Conservation (phyloP, 805 yeast genomes). For the Zygoascus ofunaensis region DNA sequence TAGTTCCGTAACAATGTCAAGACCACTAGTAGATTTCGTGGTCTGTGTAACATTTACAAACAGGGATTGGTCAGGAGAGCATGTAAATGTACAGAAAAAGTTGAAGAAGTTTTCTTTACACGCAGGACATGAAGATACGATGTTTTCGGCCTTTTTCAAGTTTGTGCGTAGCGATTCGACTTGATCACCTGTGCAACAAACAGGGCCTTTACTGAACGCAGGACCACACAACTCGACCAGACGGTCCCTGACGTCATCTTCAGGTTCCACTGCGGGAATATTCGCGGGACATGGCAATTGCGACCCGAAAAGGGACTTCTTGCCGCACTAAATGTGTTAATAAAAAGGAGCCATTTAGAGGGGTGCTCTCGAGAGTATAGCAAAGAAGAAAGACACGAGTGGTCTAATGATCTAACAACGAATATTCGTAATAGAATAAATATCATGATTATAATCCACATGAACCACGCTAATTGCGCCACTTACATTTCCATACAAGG, state of each 20-base stretch:
- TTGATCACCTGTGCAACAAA: constrained; percentile 70
- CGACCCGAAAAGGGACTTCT: constrained; percentile 65
- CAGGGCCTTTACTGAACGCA: constrained; percentile 43
- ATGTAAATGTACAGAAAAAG: constrained; percentile 76
- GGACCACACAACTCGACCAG: constrained; percentile 63
- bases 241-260: constrained; percentile 34
- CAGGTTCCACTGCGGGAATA: constrained; percentile 40
- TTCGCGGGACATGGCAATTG: constrained; percentile 70
- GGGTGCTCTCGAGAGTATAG: not conserved
- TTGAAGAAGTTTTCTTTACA: constrained; percentile 78
- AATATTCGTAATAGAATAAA: no score
- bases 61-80: constrained; percentile 73
- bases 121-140: constrained; percentile 89
- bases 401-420: no score
- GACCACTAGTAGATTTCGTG: constrained; percentile 40
- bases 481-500: constrained; percentile 25
- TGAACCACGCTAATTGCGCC: not conserved
- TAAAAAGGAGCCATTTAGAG: not conserved
- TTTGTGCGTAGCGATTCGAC: constrained; percentile 42
- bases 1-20: constrained; percentile 60
- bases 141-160: constrained; percentile 64
- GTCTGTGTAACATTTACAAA: constrained; percentile 61
- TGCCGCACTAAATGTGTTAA: constrained; percentile 51
- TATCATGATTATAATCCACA: not conserved
- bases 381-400: not conserved